Conservation (phyloP, 805 yeast species). For the Pichia kluyveri region DNA sequence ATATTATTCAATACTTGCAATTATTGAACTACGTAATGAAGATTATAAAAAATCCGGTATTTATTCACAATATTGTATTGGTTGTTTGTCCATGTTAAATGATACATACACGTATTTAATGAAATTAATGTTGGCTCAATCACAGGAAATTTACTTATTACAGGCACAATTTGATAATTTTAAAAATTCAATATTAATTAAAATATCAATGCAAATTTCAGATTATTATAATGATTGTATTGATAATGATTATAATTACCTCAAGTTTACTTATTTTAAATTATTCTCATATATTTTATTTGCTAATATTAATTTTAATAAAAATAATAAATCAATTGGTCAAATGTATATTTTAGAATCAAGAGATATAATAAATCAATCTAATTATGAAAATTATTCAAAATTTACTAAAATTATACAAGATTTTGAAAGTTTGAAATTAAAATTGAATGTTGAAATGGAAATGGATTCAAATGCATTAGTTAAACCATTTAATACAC, state of each 20-base stretch:
- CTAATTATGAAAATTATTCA: not conserved
- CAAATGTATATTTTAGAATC: not conserved
- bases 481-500: slow-evolving; percentile 14
- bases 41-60: slow-evolving; percentile 56
- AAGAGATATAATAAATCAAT: too few species aligned
- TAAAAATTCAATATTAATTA: slow-evolving; percentile 54
- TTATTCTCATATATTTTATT: not conserved
- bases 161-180: slow-evolving; percentile 44
- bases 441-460: slow-evolving; percentile 25
- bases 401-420: slow-evolving; percentile 28
- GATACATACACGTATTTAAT: not conserved
- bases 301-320: not conserved
- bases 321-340: not conserved
- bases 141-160: slow-evolving; percentile 82
- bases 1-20: slow-evolving; percentile 48
- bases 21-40: slow-evolving; percentile 36
- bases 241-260: not conserved
- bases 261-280: too few species aligned
- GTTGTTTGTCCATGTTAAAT: slow-evolving; percentile 27
- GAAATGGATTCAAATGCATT: too few species aligned
- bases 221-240: slow-evolving; percentile 35
- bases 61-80: slow-evolving; percentile 65
- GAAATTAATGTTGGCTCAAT: slow-evolving; percentile 49
- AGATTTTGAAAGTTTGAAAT: slow-evolving; percentile 43
- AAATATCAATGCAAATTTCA: slow-evolving; percentile 55